Base-by-base conservation (phyloP, 2,329 filamentous ascomycete genomes). In the Fusarium fracticaudum region DNA sequence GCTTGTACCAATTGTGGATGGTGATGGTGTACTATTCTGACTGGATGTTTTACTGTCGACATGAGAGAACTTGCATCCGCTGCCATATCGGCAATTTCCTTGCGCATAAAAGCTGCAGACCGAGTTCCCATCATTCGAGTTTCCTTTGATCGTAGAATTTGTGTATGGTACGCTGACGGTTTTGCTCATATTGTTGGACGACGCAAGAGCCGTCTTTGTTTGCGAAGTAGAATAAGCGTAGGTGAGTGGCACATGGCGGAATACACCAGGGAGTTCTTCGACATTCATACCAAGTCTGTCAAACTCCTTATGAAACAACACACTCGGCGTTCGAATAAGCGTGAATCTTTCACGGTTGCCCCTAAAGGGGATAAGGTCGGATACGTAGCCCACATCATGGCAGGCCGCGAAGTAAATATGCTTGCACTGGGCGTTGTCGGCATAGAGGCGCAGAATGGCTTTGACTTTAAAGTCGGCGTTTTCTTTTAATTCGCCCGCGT, bases 371-470 rank as follows among this genome's bases (percentile, higher is more conserved):
- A 85, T 87, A 33, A 92, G 81, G 54, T 90, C 84, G 13, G 87
- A 86, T 51, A 90, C 80, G 77, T 91, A 79, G 33, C 76, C 78
- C 12, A 76, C 74, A 35, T 92, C 88, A 73, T 91, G 89, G 75
- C 90, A 92, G 44, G 87, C 89, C 10, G 89, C 91, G 65, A 91
- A 89, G 76, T 88, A 89, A 41, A 92, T 90, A 77, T 91, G 90
- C 73, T 88, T 89, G 82, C 91, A 92, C 76, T 91, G 88, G 8
- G 85, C 81, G 73, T 89, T 89, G 51, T 90, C 87, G 40, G 85
- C 86, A 69, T 89, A 90, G 4, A 91, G 82, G 10, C 84, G 82
- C 15, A 85, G 77, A 64, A 81, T 67, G 48, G 78, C 88, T 77
- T 88, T 85, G 61, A 92, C 85, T 78, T 92, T 92, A 77, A 87